A percentile compares a stretch with the other conserved stretches of the same genome.
Conservation (phyloP, 768 basidiomycete species). For the Chalciporus pseudorubinellus region DNA sequence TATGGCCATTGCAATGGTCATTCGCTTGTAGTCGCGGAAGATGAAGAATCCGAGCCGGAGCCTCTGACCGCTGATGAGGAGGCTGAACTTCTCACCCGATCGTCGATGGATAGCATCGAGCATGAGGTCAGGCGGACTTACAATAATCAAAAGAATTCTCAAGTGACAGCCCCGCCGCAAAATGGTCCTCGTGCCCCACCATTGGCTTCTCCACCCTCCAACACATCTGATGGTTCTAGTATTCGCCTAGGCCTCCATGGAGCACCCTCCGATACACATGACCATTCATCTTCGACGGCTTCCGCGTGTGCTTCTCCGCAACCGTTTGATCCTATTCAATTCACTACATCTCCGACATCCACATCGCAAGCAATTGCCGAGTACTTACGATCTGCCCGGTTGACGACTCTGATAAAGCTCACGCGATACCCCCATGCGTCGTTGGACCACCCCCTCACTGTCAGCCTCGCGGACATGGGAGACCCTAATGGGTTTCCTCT, state of each 20-base stretch:
- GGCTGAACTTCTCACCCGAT: conserved; percentile 66
- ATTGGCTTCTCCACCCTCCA: conserved; percentile 37
- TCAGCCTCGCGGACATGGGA: conserved; percentile 94
- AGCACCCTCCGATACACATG: conserved; percentile 50
- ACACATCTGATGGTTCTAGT: conserved; percentile 56
- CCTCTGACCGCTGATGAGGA: conserved; percentile 54
- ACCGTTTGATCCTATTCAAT: conserved; percentile 26
- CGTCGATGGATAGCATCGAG: conserved; percentile 85
- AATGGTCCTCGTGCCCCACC: conserved; percentile 40
- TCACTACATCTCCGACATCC: conserved; percentile 48
- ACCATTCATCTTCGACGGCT: conserved; percentile 45
- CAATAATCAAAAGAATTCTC: conserved; percentile 48
- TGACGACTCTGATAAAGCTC: conserved; percentile 80
- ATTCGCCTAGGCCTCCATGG: conserved; percentile 26
- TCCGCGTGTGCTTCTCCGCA: conserved; percentile 23
- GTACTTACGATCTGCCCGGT: conserved; percentile 81
- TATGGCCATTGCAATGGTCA: conserved; percentile 49
- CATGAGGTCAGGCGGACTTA: conserved; percentile 76
- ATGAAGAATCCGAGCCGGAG: conserved; percentile 51
- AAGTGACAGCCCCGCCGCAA: conserved; percentile 36
- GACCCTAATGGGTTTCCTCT: conserved; percentile 82
- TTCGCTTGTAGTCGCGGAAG: conserved; percentile 45
- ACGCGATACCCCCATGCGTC: conserved; percentile 80
- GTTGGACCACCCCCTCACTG: conserved; percentile 66
- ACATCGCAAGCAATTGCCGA: conserved; percentile 75